Evolutionary conservation across 2,329 filamentous ascomycete species (phyloP), one percentile per base, ranked within the genome.

Genomic region (Trichophyton schoenleinii): DNA sequence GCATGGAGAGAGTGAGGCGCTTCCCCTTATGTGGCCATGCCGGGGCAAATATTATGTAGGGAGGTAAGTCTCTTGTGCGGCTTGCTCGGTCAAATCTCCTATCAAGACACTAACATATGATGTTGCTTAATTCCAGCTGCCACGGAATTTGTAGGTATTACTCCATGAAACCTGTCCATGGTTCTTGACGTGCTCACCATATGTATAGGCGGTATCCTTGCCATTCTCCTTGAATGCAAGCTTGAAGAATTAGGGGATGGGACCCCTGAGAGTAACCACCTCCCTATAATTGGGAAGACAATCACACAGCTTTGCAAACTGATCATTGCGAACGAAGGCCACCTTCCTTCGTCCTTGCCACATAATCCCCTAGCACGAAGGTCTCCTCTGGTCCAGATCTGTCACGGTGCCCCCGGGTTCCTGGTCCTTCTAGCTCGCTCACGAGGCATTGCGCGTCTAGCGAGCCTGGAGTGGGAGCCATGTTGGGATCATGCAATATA

Each of bases 1-100:
- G 20, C 60, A 74, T 60, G 72, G 71, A 42, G 62, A 68, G 2
- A 55, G 68, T 38, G 65, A 69, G 38, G 68, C 70, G 5, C 65
- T 75, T 59, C 73, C 73, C 9, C 62, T 77, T 59, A 76, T 76
- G 74, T 77, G 74, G 69, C 64, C 67, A 13, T 76, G 73, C 66
- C 70, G 73, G 62, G 69, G 65, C 2, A 65, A 70, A 57, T 75
- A 72, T 61, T 68, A 68, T 48, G 66, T 74, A 41, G 74, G 74
- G 64, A 69, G 71, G 73, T 75, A 58, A 71, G 73, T 71, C 4
- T 44, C 13, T 15, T 15, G 1, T 15, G 20, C 4, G 13, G 18
- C 28, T 20, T n/a, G 22, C 25, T 18, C n/a, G 1, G 15, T 6
- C 9, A 53, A 53, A 28, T 28, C 11, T 15, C 6, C 3, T 22